Base-by-base conservation (phyloP, 139 green algal species). In the Penium margaritaceum region DNA sequence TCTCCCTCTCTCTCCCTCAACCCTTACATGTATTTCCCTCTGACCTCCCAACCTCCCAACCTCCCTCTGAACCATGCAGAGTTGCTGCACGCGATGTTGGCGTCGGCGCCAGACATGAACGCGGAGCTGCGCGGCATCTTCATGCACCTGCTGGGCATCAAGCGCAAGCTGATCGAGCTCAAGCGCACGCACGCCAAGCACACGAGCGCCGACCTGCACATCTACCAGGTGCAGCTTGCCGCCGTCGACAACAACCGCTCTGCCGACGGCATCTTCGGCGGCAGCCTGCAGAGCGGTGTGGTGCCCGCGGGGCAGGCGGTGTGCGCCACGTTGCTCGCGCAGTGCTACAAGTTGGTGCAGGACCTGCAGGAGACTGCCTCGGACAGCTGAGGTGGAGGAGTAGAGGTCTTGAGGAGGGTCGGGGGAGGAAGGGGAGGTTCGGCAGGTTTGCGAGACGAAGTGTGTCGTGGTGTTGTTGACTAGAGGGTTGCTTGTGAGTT, bases 211-310 rank as follows among this genome's bases (percentile, higher is more conserved):
- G 67, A 75, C 32, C 67, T 75, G 30, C 67, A 70, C 30, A 43
- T 61, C 55, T 75, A 74, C 55, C 67, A 75, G 55, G 44, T 61
- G 32, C 39, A 61, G 67, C 55, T 75, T 2, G 67, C 73, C 2
- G 67, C 67, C 55, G 74, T 75, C 17, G 67, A 75, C 29, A 69
- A 44, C 17, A 27, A 46, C 14, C 67, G 67, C 2, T n/a, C n/a
- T n/a, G 44, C 44, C 17, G 67, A 75, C 4, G 63, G 63, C 3
- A 62, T 71, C 15, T 71, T 71, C 35, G 63, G 63, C 32, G 63
- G 63, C 33, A 9, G 15, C 32, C 63, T 41, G 32, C 21, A 71
- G 55, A 75, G 32, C 6, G 51, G 51, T 5, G n/a, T n/a, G 9
- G 44, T 75, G n/a, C 67, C 67, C 17, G 67, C 53, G 5, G 67